Evolutionary conservation across 2,329 filamentous ascomycete species (phyloP), one percentile per base, ranked within the genome.

Genomic region (Bipolaris victoriae): DNA sequence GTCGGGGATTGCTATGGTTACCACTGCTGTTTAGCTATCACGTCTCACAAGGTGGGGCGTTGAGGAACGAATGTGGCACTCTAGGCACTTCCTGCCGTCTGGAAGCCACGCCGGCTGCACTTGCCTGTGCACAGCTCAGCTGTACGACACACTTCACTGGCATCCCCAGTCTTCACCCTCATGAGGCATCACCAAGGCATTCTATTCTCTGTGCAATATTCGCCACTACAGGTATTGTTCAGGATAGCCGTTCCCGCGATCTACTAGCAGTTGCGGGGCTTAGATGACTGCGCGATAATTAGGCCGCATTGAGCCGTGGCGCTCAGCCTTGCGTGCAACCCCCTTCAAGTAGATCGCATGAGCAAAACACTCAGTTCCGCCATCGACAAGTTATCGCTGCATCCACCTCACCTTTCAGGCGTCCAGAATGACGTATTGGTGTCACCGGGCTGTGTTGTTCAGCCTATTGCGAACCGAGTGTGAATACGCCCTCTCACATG

Each of bases 11-110:
- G 56, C 61, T 63, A 55, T 63, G 51, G 65, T 57, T 61, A 57
- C 52, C 49, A 55, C 60, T 29, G 63, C 53, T 57, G 57, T 54
- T 66, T 63, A 59, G 63, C 58, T 60, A 53, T 26, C 29, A 16
- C n/a, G 59, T 61, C 47, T 60, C 55, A 57, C 61, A 52, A 46
- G 57, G 57, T 58, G 65, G 64, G 63, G 62, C 52, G 41, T 57
- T 53, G 47, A 44, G 35, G 26, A 49, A 60, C 55, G 29, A 58
- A 65, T 63, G 29, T 48, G 61, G 55, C 45, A 36, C 33, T 22
- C 52, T 64, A 61, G 61, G 64, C 62, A 66, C 62, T 33, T 49
- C 56, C 56, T 65, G 57, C 56, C 62, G 36, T 61, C 41, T 61
- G 40, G 18, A 39, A 55, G 45, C 33, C n/a, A 24, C 33, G 13